Base-by-base conservation (phyloP, 2,329 filamentous ascomycete genomes). In the Cytospora schulzeri region DNA sequence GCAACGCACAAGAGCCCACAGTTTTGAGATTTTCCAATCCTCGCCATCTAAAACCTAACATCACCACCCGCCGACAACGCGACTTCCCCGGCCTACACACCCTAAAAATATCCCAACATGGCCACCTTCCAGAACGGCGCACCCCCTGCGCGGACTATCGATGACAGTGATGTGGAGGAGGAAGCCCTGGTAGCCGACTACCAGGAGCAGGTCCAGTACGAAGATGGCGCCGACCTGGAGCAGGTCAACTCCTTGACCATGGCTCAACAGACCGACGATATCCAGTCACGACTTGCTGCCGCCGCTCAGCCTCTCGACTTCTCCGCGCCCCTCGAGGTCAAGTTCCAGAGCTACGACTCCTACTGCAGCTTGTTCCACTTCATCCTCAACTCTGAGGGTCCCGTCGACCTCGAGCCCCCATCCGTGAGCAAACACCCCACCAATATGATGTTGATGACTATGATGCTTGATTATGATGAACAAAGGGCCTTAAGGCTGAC, bases 301-400 rank as follows among this genome's bases (percentile, higher is more conserved):
- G 95, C 95, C 66, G 95, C 95, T 69, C 94, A 95, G 74, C 95
- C 95, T 59, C 85, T 99, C 70, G 95, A 99, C 77, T 98, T 96
- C 79, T 93, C 95, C 75, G 95, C 95, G 56, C 92, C 93, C 38
- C 86, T 99, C 63, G 95, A 98, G 80, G 91, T 92, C 78, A 98
- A 98, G 83, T 97, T 98, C 82, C 90, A 92, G 78, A 97, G 93
- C 83, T 99, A 99, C 85, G 95, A 99, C 82, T 92, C 92, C 77
- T 99, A 99, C 86, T 99, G 95, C 89, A 97, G 92, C 80, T 84
- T 99, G 73, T 99, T 99, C 84, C 95, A 99, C 83, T 98, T 92
- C 81, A 97, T 99, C 78, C 84, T 99, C 76, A 99, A 99, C 86
- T 98, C 94, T 58, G 95, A 98, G 71, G 95, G 95, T n/a, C 95